Base-by-base conservation (phyloP, 163 green algal species). In the Chlorella variabilis region DNA sequence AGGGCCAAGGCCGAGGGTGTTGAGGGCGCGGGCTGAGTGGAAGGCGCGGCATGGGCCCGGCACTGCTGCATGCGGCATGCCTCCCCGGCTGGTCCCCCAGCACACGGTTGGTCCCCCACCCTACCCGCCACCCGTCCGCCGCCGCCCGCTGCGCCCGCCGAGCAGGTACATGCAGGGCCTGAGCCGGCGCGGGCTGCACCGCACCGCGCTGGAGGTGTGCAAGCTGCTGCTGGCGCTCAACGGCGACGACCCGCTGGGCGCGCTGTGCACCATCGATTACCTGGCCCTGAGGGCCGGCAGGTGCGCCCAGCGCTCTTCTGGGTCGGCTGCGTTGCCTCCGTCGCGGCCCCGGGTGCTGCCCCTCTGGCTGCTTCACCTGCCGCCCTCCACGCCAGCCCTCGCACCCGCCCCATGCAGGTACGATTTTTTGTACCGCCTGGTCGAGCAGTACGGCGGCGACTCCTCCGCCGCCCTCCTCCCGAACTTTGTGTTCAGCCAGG, bases 161-260 rank as follows among this genome's bases (percentile, higher is more conserved):
- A 33, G 31, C 54, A 77, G 80, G 38, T 86, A 85, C 61, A 61
- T 84, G 61, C 90, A 96, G 89, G 78, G 80, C 1, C 84, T 98
- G 38, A 94, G 88, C 65, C 92, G 96, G 2, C 87, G 92, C 31
- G 95, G 96, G 34, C 97, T 97, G 89, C 95, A 99, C 82, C 82
- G 88, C 25, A 94, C 95, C 11, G 95, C 96, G 18, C 91, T 99
- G 7, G 95, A 99, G 89, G 89, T 89, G 34, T 93, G 84, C 85
- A 99, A 99, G 91, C 89, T 99, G 83, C 87, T 98, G 76, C 90
- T 99, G 70, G 76, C 83, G 4, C 84, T 99, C 71, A 92, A 98
- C 78, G 82, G 85, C 3, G 86, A 92, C 5, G 97, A 99, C 82
- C 94, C 95, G 0, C 63, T 93, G 70, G 97, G 97, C 21, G 90